Evolutionary conservation across 2,329 filamentous ascomycete species (phyloP).

Genomic region (Arthroderma sp.): DNA sequence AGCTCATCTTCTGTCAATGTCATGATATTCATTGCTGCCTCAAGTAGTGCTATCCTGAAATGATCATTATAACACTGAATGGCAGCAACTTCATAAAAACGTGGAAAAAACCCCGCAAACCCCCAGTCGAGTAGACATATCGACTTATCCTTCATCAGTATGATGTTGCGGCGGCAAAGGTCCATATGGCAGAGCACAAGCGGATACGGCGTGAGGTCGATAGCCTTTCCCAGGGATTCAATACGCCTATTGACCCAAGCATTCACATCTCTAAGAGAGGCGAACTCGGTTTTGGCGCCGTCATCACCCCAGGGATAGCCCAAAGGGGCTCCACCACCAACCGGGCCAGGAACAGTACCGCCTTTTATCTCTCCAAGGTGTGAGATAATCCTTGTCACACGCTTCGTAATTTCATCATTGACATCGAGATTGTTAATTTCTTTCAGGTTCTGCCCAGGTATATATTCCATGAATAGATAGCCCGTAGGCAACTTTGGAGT

Average conservation of each 20-base stretch:
- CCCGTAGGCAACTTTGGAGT: slow-evolving; percentile 9
- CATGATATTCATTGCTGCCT: slow-evolving; percentile 11
- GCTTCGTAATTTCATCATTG: slow-evolving; percentile 10
- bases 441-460: slow-evolving; percentile 14
- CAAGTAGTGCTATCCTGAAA: slow-evolving; percentile 12
- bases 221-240: slow-evolving; percentile 13
- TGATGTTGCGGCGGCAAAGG: slow-evolving; percentile 19
- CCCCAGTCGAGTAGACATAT: slow-evolving; percentile 21
- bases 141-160: slow-evolving; percentile 16
- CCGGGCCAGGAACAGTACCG: slow-evolving; percentile 13
- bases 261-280: slow-evolving; percentile 11
- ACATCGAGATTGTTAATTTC: slow-evolving; percentile 10
- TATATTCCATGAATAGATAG: slow-evolving; percentile 21
- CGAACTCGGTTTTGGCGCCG: slow-evolving; percentile 11
- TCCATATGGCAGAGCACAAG: slow-evolving; percentile 22
- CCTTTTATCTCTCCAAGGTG: slow-evolving; percentile 13
- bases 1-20: slow-evolving; percentile 18
- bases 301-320: slow-evolving; percentile 19
- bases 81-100: slow-evolving; percentile 18
- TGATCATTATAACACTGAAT: slow-evolving; percentile 16
- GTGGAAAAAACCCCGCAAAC: slow-evolving; percentile 18
- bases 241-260: slow-evolving; percentile 13
- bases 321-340: slow-evolving; percentile 12
- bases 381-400: slow-evolving; percentile 13
- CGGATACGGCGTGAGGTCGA: slow-evolving; percentile 16